Evolutionary conservation across 2,329 filamentous ascomycete genomes (phyloP).

Genomic region (Alternaria atra): DNA sequence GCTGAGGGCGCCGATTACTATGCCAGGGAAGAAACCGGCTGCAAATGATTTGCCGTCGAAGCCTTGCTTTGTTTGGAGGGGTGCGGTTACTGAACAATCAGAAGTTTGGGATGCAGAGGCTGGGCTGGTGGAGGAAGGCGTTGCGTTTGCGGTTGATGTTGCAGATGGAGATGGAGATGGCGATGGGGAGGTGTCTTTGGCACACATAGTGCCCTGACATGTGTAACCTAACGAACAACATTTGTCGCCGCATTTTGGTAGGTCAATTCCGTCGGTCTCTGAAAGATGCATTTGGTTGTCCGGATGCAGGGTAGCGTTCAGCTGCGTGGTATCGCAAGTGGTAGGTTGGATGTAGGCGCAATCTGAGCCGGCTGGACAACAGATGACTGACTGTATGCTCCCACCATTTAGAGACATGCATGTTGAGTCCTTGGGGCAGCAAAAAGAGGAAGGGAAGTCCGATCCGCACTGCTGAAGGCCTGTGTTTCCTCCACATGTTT

Average conservation of each 20-base stretch:
- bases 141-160: slow-evolving; percentile 29
- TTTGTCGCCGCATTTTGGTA: slow-evolving; percentile 65
- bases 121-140: slow-evolving; percentile 40
- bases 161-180: slow-evolving; percentile 33
- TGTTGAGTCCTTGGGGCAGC: slow-evolving; percentile 64
- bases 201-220: slow-evolving; percentile 66
- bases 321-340: slow-evolving; percentile 68
- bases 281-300: slow-evolving; percentile 72
- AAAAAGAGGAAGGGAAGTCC: slow-evolving; percentile 70
- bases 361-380: slow-evolving; percentile 68
- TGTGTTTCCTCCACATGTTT: slow-evolving; percentile 61
- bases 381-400: slow-evolving; percentile 72
- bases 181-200: slow-evolving; percentile 52
- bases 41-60: slow-evolving; percentile 50
- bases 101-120: slow-evolving; percentile 45
- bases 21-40: slow-evolving; percentile 50
- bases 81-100: slow-evolving; percentile 23
- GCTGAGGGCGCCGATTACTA: slow-evolving; percentile 47
- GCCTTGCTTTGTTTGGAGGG: slow-evolving; percentile 25
- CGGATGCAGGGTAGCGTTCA: slow-evolving; percentile 67
- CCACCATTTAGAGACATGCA: slow-evolving; percentile 69
- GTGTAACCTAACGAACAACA: slow-evolving; percentile 80
- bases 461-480: slow-evolving; percentile 63
- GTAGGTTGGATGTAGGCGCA: slow-evolving; percentile 72
- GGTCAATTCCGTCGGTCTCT: slow-evolving; percentile 61